phyloP scores from a whole-genome alignment of 345 rosid genomes.

The Sonneratia caseolaris region DNA sequence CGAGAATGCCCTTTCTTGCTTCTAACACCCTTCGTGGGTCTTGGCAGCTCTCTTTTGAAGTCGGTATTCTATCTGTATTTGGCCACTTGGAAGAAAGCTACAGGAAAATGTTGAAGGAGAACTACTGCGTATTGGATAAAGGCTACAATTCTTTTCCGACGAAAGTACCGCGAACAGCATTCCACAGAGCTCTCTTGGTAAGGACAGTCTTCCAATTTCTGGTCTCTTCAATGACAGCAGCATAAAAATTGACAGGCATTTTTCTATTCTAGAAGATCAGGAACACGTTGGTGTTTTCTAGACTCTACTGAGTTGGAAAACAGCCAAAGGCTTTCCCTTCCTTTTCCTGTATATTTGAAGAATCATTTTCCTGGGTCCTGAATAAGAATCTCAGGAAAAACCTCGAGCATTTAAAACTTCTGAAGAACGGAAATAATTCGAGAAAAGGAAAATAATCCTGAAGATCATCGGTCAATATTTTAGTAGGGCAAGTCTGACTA shows the following conservation, averaged over 20 bases:
- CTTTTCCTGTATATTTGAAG: background rate
- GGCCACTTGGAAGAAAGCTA: conserved; percentile 47
- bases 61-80: conserved; percentile 61
- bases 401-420: background rate
- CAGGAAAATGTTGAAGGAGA: conserved; percentile 41
- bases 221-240: background rate
- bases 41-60: conserved; percentile 60
- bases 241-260: background rate
- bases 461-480: background rate
- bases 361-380: background rate
- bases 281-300: background rate
- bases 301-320: background rate
- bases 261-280: background rate
- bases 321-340: background rate
- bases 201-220: background rate
- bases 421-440: background rate
- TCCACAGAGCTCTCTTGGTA: conserved; percentile 64
- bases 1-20: background rate
- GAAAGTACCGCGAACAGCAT: conserved; percentile 57
- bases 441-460: background rate
- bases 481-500: background rate
- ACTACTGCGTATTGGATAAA: conserved; percentile 57
- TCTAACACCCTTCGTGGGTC: background rate
- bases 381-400: background rate
- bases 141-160: conserved; percentile 84